Evolutionary conservation across 495 filamentous ascomycete species (phyloP).

Genomic region (Pyrenula massariospora): DNA sequence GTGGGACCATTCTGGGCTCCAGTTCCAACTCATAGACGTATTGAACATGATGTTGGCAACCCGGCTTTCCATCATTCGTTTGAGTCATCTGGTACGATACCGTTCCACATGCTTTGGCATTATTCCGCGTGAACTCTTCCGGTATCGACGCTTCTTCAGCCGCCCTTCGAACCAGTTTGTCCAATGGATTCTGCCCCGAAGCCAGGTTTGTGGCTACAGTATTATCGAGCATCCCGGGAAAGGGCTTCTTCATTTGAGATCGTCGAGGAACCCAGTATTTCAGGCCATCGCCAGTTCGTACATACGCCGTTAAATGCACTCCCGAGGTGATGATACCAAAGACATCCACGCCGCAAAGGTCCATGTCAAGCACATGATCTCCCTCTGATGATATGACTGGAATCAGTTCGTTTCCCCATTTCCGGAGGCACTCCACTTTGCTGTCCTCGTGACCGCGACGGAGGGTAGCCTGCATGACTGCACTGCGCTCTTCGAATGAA

Average conservation of each 20-base stretch:
- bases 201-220: slow-evolving; percentile 44
- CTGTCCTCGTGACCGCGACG: slow-evolving; percentile 1
- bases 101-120: slow-evolving; percentile 15
- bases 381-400: slow-evolving; percentile 24
- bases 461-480: slow-evolving; percentile 3
- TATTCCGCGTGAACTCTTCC: slow-evolving; percentile 15
- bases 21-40: slow-evolving; percentile 41
- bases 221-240: slow-evolving; percentile 39
- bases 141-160: slow-evolving; percentile 40
- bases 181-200: slow-evolving; percentile 25
- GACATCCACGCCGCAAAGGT: slow-evolving; percentile 31
- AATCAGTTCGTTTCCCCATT: slow-evolving; percentile 33
- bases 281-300: slow-evolving; percentile 11
- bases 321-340: slow-evolving; percentile 39
- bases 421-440: slow-evolving; percentile 4
- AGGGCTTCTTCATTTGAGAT: slow-evolving; percentile 30
- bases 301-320: slow-evolving; percentile 38
- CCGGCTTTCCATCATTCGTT: slow-evolving; percentile 17
- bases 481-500: slow-evolving; percentile 3
- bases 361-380: slow-evolving; percentile 24
- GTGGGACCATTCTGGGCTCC: slow-evolving; percentile 18
- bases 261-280: slow-evolving; percentile 42
- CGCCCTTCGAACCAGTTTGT: slow-evolving; percentile 40
- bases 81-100: slow-evolving; percentile 27
- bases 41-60: slow-evolving; percentile 27